Conservation (phyloP, 176 grass and related monocot species). For the Poa pratensis region DNA sequence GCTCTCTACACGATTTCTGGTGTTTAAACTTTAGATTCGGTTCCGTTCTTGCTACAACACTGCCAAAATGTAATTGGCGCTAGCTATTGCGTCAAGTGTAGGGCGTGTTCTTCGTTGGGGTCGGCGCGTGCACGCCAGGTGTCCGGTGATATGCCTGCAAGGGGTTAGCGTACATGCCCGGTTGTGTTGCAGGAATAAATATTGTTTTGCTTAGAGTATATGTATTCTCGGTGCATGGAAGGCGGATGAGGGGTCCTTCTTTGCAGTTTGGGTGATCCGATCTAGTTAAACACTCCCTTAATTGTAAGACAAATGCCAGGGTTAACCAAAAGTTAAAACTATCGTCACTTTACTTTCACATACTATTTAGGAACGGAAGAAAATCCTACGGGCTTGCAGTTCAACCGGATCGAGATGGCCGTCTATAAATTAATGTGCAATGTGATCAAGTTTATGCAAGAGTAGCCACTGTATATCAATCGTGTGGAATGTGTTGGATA, state of each 20-base stretch:
- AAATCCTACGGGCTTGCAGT: not conserved
- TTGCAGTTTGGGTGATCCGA: not conserved
- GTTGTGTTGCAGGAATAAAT: not conserved
- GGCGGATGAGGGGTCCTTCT: not conserved
- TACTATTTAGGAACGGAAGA: not conserved
- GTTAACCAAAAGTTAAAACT: not conserved
- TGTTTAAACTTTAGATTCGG: not conserved
- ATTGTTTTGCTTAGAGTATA: not conserved
- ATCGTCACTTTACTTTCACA: not conserved
- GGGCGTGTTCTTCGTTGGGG: not conserved
- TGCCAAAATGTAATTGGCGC: not conserved
- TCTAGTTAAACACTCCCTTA: not conserved
- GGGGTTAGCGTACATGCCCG: not conserved
- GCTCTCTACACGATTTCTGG: not conserved
- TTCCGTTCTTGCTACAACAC: too few relatives aligned
- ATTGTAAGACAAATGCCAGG: not conserved
- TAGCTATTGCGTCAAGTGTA: not conserved
- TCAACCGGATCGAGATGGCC: not conserved
- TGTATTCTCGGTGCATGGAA: not conserved
- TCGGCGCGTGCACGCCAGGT: not conserved
- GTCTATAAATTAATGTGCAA: not conserved
- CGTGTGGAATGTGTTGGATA: too few relatives aligned
- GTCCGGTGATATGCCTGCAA: conserved; percentile 18
- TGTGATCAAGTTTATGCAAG: not conserved
- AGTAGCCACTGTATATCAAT: not conserved